phyloP scores from a whole-genome alignment of 176 grass and related monocot species.

The Puccinellia tenuiflora region DNA sequence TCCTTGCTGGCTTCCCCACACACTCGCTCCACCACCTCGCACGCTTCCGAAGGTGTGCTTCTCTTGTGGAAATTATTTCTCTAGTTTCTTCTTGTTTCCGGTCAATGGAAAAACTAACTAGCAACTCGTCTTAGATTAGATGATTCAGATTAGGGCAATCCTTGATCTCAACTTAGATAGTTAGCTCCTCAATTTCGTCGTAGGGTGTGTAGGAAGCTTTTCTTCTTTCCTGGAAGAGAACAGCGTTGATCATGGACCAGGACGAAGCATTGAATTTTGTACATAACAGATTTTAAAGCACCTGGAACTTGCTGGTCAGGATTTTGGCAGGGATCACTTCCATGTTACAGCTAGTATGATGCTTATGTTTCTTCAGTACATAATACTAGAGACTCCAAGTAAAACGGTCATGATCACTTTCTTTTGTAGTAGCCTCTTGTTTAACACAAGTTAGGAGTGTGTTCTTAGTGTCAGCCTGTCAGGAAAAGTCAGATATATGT shows the following conservation, averaged over 20 bases:
- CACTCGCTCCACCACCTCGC: neutral
- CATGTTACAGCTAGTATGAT: neutral
- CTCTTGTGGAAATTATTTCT: neutral
- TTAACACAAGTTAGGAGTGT: neutral
- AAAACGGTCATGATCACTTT: neutral
- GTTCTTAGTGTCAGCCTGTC: neutral
- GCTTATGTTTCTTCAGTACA: neutral
- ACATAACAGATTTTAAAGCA: neutral
- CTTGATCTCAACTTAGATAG: neutral
- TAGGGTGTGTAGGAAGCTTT: neutral
- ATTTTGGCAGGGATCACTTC: neutral
- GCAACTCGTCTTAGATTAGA: neutral
- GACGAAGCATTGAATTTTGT: neutral
- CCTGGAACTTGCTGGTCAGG: neutral
- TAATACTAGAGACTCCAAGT: neutral
- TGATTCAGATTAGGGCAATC: neutral
- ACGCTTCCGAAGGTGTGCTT: neutral
- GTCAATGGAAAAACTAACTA: neutral
- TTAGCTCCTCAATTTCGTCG: neutral
- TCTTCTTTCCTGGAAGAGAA: neutral
- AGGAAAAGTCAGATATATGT: neutral
- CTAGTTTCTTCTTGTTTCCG: neutral
- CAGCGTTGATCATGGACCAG: neutral
- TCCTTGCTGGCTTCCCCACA: neutral
- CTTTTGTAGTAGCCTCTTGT: neutral